These are phyloP conservation scores for Candida caryicola DNA, from an alignment of 805 yeast genomes.

Conservation along the genomic window DNA sequence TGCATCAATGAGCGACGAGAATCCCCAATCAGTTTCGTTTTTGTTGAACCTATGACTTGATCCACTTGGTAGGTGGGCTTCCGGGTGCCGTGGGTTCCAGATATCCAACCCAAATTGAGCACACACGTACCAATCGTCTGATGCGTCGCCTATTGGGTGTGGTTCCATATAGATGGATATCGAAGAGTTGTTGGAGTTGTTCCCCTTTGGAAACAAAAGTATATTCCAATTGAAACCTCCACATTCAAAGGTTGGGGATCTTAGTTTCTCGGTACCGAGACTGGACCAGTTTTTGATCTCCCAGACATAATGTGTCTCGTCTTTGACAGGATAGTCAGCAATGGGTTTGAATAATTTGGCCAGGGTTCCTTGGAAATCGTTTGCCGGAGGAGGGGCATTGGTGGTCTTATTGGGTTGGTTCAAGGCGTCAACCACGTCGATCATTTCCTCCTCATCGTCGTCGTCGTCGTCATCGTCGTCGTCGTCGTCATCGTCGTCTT, in stretches of 20 bases:
- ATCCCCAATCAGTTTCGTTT: conserved; percentile 93
- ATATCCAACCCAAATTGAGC: conserved; percentile 84
- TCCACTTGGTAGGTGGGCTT: conserved; percentile 54
- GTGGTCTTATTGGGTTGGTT: background rate
- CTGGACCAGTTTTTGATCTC: conserved; percentile 48
- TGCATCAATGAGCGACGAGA: conserved; percentile 67
- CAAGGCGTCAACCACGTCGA: conserved; percentile 2
- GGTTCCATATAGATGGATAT: conserved; percentile 83
- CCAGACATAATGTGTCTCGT: conserved; percentile 44
- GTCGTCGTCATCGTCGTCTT: conserved; percentile 12
- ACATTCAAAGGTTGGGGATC: conserved; percentile 46
- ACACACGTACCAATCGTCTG: conserved; percentile 75
- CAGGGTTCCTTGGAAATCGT: conserved; percentile 28
- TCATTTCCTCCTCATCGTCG: conserved; percentile 15
- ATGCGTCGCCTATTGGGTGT: conserved; percentile 35
- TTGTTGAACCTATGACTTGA: conserved; percentile 78
- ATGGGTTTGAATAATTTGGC: conserved; percentile 35
- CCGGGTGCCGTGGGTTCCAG: conserved; percentile 76
- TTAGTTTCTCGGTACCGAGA: conserved; percentile 43
- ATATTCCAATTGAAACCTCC: conserved; percentile 70
- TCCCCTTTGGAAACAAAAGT: conserved; percentile 76
- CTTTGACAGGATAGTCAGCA: conserved; percentile 39
- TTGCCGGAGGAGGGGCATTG: conserved; percentile 23
- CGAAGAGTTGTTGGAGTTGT: conserved; percentile 43
- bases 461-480: conserved; percentile 19